Evolutionary conservation across 805 yeast genomes (phyloP), one percentile per base, ranked within the genome.

Genomic region (Metschnikowia henanensis): DNA sequence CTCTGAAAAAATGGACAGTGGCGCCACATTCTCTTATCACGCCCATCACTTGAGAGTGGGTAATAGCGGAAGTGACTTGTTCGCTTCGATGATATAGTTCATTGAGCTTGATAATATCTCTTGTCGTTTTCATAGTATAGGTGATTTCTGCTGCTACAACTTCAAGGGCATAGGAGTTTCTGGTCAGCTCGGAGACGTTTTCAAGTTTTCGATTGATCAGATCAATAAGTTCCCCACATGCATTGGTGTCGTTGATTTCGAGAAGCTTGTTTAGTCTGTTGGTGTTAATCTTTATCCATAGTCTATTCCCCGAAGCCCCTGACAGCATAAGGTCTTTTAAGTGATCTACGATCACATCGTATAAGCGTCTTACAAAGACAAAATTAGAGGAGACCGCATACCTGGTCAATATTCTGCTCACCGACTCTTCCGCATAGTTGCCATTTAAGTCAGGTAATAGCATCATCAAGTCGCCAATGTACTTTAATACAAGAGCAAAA

Each of bases 1-100:
- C 76, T 37, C 77, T 75, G 47, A 76, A 70, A 73, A 86, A 80
- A 38, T 77, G 75, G 50, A 87, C 72, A 41, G 80, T 75, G 2
- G 90, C 95, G 0, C 89, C 87, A 51, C 88, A 82, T 59, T 87
- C 92, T 48, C 80, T 75, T 20, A 87, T 76, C n/a, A 83, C 76
- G 1, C 92, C 96, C 61, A 81, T 69, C 21, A 84, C 80, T 37
- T 76, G 70, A 1, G 95, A 90, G 56, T 88, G 95, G 1, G 90
- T 85, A 2, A 85, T 82, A 2, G 87, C 85, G 0, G 81, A 69
- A 6, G 77, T 74, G 17, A 82, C 66, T 5, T 61, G 49, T 15
- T 54, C 42, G 41, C 72, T 65, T 47, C 77, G 66, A 21, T 68
- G 62, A 50, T 84, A 79, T 17, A 82, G 65, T 37, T 72, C 66